Percentiles rank a stretch among this genome's conserved stretches.
phyloP scores from a whole-genome alignment of 148 eudicot genomes.

The Vaccinium vitisidaea region DNA sequence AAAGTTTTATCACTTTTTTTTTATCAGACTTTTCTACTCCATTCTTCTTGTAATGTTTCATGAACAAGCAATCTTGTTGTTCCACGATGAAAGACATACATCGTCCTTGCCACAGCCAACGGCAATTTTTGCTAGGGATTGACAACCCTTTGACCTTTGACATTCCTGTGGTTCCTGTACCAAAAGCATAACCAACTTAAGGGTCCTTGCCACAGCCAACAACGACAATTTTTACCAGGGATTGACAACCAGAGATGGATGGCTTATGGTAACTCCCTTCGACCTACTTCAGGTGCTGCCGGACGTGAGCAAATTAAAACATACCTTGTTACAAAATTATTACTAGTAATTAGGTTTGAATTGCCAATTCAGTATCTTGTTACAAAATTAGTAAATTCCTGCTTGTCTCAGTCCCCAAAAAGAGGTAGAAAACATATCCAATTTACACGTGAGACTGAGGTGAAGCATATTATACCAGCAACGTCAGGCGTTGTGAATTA shows the following conservation, averaged over 20 bases:
- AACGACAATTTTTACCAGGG: slow-evolving; percentile 75
- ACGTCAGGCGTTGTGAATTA: slow-evolving; percentile 60
- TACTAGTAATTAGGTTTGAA: too few species aligned
- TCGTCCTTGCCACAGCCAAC: slow-evolving; percentile 64
- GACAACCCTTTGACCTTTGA: slow-evolving; percentile 97
- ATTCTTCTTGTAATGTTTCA: neutral
- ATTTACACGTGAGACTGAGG: slow-evolving; percentile 56
- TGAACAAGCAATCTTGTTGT: neutral
- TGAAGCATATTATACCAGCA: slow-evolving; percentile 81
- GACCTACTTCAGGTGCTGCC: slow-evolving; percentile 32
- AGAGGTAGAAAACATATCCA: neutral
- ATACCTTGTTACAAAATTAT: too few species aligned
- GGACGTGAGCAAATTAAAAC: too few species aligned
- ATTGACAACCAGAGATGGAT: slow-evolving; percentile 77
- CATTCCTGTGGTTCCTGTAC: slow-evolving; percentile 78
- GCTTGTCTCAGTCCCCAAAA: neutral
- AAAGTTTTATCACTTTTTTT: too few species aligned
- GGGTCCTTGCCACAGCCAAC: slow-evolving; percentile 61
- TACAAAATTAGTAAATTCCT: neutral
- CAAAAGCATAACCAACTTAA: neutral
- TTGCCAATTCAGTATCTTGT: neutral
- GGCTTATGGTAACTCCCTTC: slow-evolving; percentile 81
- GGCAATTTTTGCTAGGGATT: slow-evolving; percentile 84
- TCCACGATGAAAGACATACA: slow-evolving; percentile 35
- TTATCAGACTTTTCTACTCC: neutral